These are phyloP conservation scores for Alternaria sp. DNA, from an alignment of 2,329 filamentous ascomycete species.

Conservation along the genomic window DNA sequence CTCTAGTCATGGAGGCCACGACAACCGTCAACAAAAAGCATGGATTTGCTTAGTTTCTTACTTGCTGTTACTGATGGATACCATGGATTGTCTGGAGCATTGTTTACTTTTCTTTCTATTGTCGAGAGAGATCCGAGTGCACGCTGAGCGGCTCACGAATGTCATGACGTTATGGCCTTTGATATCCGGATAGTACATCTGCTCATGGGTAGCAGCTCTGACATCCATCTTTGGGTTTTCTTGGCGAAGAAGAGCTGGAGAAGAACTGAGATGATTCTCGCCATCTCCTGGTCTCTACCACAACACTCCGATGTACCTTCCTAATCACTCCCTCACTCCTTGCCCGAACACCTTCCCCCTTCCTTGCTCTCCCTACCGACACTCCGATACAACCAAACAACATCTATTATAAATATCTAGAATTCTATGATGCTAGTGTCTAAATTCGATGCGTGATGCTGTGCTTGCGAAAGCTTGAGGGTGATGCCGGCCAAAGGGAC, in stretches of 20 bases:
- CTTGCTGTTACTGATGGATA: constrained; percentile 44
- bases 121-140: constrained; percentile 43
- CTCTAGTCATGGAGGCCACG: constrained; percentile 5
- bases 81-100: constrained; percentile 39
- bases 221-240: constrained; percentile 33
- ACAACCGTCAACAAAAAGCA: constrained; percentile 43
- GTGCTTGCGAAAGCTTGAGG: not conserved
- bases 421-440: not conserved
- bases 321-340: constrained; percentile 28
- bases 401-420: constrained; percentile 15
- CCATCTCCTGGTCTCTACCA: constrained; percentile 15
- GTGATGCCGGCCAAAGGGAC: not conserved
- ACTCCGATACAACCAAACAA: constrained; percentile 22
- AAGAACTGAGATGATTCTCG: constrained; percentile 23
- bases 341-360: constrained; percentile 13
- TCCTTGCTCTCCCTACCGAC: constrained; percentile 18
- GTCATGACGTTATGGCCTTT: constrained; percentile 55
- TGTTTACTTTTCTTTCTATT: constrained; percentile 39
- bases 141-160: constrained; percentile 53
- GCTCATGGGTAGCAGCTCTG: constrained; percentile 39
- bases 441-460: not conserved
- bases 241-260: constrained; percentile 26
- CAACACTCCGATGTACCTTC: constrained; percentile 19
- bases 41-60: constrained; percentile 42
- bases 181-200: constrained; percentile 49